Evolutionary conservation across 192 early-diverging fungal species (phyloP), one percentile per base, ranked within the genome.

Genomic region (Podila epigama): DNA sequence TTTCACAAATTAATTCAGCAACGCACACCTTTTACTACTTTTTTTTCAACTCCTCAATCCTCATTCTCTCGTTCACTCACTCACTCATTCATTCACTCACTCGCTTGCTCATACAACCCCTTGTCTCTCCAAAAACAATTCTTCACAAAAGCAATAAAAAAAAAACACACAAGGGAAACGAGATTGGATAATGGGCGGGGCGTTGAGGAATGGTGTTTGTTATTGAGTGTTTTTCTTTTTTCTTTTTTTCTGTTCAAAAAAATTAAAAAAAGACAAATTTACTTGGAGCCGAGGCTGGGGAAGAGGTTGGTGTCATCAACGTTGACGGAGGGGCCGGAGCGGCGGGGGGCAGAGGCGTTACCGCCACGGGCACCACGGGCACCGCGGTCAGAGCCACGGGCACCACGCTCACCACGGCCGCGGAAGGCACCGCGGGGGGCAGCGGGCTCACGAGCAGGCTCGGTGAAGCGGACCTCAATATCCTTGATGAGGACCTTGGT

Each of bases 281-380:
- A 77, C 72, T 77, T 77, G 72, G 81, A 73, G 75, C 84, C 89
- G 66, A 91, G 89, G 73, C 82, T 86, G 66, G 89, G 92, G 90
- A 93, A 93, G 58, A 88, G 87, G 70, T 87, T 82, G 75, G 75
- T 80, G 79, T 93, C 93, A 65, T 91, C 87, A 66, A 90, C 70
- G 79, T 90, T 91, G 85, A 93, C 91, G 51, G 44, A 34, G 58
- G 85, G 70, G 60, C 78, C 84, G 29, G 87, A 82, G 62, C 70
- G 62, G 29, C 63, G 70, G 20, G 60, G 69, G 20, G 61, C 83
- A 59, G 63, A 35, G 62, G 25, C 42, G 68, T 63, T 65, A 50
- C 70, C 70, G 60, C 83, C 81, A 66, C 75, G 77, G 53, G 77
- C 78, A 57, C 84, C 84, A 41, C 81, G 82, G 75, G 81, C 63